Percentiles rank a stretch among this genome's conserved stretches.
These are phyloP conservation scores for Lolium multiflorum DNA, from an alignment of 176 grass and related monocot genomes.

Conservation along the genomic window DNA sequence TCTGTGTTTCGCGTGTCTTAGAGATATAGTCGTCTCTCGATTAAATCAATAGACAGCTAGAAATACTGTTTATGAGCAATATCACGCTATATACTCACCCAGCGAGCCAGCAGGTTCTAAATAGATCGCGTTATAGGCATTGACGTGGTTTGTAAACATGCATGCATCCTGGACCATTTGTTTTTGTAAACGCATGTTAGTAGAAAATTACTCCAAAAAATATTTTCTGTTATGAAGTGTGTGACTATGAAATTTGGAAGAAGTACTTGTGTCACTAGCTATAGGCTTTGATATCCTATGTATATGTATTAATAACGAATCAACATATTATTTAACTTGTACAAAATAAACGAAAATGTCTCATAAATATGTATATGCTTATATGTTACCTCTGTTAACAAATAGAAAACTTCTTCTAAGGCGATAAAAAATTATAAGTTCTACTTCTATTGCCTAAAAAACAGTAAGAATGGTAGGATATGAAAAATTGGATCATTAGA, in stretches of 20 bases:
- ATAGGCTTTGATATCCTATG: background rate
- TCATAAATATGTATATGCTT: background rate
- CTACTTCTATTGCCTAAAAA: background rate
- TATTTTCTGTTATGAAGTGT: background rate
- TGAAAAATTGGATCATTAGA: background rate
- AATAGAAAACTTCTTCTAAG: background rate
- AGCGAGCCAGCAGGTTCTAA: background rate
- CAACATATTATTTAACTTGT: background rate
- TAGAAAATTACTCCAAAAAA: background rate
- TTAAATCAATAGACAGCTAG: background rate
- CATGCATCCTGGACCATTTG: background rate
- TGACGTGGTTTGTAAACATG: background rate
- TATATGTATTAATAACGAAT: background rate
- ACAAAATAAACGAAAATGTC: background rate
- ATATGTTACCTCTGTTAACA: background rate
- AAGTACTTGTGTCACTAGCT: background rate
- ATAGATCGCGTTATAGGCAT: background rate
- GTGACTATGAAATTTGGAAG: background rate
- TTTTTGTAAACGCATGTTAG: background rate
- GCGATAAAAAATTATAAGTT: background rate
- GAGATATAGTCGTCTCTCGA: background rate
- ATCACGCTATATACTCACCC: background rate
- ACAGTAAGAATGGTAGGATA: background rate
- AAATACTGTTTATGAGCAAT: background rate
- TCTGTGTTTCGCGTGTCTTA: background rate